phyloP scores from a whole-genome alignment of 2,329 filamentous ascomycete species.

The Teratosphaeriaceae sp. region DNA sequence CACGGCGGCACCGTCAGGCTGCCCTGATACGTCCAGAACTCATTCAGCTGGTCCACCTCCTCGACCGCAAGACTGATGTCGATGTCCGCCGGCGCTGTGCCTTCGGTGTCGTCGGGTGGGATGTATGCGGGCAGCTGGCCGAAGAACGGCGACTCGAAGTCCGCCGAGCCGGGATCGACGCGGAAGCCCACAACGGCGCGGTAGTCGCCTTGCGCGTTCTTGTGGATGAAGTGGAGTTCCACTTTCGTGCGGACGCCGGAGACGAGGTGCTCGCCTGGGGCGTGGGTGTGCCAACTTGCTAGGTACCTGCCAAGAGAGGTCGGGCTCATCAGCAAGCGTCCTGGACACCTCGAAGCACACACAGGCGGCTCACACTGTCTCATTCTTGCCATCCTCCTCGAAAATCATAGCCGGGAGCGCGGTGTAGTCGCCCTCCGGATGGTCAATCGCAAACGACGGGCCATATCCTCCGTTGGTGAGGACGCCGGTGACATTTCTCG shows the following conservation, averaged over 20 bases:
- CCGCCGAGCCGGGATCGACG: neutral
- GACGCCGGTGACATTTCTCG: neutral
- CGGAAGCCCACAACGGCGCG: neutral
- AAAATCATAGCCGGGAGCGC: neutral
- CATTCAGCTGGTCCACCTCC: conserved; percentile 34
- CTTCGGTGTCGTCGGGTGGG: neutral
- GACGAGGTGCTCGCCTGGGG: conserved; percentile 45
- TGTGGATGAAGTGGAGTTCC: conserved; percentile 46
- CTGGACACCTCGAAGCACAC: neutral
- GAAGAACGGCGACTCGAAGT: neutral
- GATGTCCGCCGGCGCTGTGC: neutral
- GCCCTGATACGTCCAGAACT: conserved; percentile 46
- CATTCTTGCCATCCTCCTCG: neutral
- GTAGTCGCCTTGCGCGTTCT: conserved; percentile 8
- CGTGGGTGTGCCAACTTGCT: conserved; percentile 46
- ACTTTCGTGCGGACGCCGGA: conserved; percentile 37
- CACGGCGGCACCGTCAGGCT: conserved; percentile 44
- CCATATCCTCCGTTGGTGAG: neutral
- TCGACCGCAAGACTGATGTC: conserved; percentile 23
- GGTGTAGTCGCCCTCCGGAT: neutral
- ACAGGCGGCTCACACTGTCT: neutral
- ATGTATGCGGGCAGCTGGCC: neutral
- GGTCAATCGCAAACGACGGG: neutral
- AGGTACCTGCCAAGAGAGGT: conserved; percentile 31
- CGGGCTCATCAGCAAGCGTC: neutral